phyloP scores from a whole-genome alignment of 768 basidiomycete genomes.

The Boletellus sp. region DNA sequence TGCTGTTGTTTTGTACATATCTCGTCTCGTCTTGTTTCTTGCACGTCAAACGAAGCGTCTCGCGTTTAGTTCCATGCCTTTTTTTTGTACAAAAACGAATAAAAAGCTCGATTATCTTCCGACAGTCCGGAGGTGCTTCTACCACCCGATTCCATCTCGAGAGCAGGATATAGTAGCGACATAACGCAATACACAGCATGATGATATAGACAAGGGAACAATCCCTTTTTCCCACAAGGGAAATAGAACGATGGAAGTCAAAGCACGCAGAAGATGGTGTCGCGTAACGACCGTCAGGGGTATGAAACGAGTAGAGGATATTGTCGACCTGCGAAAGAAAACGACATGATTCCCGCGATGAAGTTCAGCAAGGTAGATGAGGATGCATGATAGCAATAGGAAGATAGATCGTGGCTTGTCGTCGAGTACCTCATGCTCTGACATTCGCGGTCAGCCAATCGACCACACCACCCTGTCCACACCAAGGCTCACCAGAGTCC shows the following conservation, averaged over 20 bases:
- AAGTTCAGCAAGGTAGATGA: constrained; percentile 31
- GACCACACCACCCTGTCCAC: not conserved
- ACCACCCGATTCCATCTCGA: constrained; percentile 13
- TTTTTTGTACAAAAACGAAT: constrained; percentile 2
- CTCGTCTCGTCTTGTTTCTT: not conserved
- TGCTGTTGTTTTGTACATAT: constrained; percentile 11
- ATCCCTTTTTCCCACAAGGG: constrained; percentile 10
- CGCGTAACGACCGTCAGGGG: constrained; percentile 30
- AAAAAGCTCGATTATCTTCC: constrained; percentile 25
- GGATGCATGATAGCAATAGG: constrained; percentile 32
- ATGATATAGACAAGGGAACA: constrained; percentile 27
- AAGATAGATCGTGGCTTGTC: constrained; percentile 32
- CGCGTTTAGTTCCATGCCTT: not conserved
- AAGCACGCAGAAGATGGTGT: constrained; percentile 13
- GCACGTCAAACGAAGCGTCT: not conserved
- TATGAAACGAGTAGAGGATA: constrained; percentile 26
- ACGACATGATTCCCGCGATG: constrained; percentile 24
- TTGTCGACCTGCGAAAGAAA: constrained; percentile 32
- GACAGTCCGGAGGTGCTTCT: constrained; percentile 7
- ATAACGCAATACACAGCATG: constrained; percentile 28
- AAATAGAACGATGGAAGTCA: constrained; percentile 4
- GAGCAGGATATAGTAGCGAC: constrained; percentile 29
- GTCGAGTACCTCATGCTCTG: constrained; percentile 28
- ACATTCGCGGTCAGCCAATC: not conserved
- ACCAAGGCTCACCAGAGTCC: constrained; percentile 22